Percentiles rank a stretch among this genome's conserved stretches.
Evolutionary conservation across 2,329 filamentous ascomycete species (phyloP).

Genomic region (Xylaria sp.): DNA sequence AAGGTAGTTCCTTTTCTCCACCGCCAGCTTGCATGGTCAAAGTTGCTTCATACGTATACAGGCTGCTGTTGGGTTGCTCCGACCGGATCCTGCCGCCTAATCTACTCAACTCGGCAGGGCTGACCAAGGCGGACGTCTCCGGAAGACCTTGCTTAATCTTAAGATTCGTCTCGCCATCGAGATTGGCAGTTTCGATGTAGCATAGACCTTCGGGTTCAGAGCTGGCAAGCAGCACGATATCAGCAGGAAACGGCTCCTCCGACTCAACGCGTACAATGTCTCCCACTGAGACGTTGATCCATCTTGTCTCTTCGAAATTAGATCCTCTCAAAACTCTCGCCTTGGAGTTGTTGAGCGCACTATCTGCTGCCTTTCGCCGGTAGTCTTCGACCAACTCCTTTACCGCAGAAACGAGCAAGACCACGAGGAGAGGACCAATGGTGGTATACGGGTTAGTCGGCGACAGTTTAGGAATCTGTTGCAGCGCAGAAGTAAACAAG

Average conservation of each 20-base stretch:
- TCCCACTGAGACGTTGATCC: conserved; percentile 89
- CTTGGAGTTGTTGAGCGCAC: conserved; percentile 79
- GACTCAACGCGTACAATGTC: conserved; percentile 91
- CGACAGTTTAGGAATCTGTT: conserved; percentile 92
- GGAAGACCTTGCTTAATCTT: conserved; percentile 98
- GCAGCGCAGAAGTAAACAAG: conserved; percentile 89
- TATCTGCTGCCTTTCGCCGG: conserved; percentile 81
- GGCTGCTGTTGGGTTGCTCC: conserved; percentile 95
- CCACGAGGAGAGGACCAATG: conserved; percentile 85
- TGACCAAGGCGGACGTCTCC: conserved; percentile 84
- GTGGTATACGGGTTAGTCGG: conserved; percentile 96
- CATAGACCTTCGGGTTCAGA: conserved; percentile 96
- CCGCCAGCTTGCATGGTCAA: conserved; percentile 85
- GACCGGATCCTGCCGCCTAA: conserved; percentile 83
- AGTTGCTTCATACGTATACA: conserved; percentile 97
- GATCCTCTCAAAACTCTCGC: conserved; percentile 78
- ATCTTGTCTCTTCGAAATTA: conserved; percentile 78
- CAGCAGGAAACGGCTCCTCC: conserved; percentile 90
- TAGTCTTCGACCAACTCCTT: conserved; percentile 95
- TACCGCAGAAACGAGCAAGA: conserved; percentile 87
- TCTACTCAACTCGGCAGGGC: conserved; percentile 76
- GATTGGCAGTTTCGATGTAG: conserved; percentile 97
- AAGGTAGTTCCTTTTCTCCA: conserved; percentile 83
- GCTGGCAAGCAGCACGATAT: conserved; percentile 84
- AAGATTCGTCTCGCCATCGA: conserved; percentile 95